phyloP scores from a whole-genome alignment of 2,329 filamentous ascomycete species.

The Leptodontidium sp. region DNA sequence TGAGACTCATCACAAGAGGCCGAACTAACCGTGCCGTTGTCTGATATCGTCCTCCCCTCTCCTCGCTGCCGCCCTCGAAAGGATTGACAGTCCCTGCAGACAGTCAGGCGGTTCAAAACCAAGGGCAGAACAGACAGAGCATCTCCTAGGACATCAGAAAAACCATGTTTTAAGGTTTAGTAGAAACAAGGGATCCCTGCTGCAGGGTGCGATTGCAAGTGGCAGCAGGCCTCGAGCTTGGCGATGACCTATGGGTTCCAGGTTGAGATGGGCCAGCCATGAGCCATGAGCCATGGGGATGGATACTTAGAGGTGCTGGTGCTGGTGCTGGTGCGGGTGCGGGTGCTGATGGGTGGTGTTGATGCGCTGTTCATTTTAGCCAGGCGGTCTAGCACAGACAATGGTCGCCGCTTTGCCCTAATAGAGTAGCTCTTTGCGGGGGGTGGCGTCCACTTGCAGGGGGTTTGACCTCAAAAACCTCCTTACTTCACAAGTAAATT shows the following conservation, averaged over 20 bases:
- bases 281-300: neutral
- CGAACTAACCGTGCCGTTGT: neutral
- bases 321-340: neutral
- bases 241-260: conserved; percentile 2
- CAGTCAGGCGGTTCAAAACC: neutral
- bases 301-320: neutral
- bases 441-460: conserved; percentile 1
- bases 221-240: conserved; percentile 1
- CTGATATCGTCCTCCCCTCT: neutral
- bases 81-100: neutral
- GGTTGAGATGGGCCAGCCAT: neutral
- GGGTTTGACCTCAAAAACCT: neutral
- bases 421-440: conserved; percentile 4
- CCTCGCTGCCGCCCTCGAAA: conserved; percentile 9
- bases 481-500: no score
- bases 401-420: neutral
- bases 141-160: neutral
- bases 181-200: conserved; percentile 1
- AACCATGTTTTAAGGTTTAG: conserved; percentile 18
- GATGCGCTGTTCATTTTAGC: conserved; percentile 14
- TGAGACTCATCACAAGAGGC: neutral
- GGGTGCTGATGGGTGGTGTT: no score
- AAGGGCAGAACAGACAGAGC: neutral
- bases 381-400: neutral
- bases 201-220: neutral